phyloP scores from a whole-genome alignment of 2,329 filamentous ascomycete species.

The Penicillium sp. region DNA sequence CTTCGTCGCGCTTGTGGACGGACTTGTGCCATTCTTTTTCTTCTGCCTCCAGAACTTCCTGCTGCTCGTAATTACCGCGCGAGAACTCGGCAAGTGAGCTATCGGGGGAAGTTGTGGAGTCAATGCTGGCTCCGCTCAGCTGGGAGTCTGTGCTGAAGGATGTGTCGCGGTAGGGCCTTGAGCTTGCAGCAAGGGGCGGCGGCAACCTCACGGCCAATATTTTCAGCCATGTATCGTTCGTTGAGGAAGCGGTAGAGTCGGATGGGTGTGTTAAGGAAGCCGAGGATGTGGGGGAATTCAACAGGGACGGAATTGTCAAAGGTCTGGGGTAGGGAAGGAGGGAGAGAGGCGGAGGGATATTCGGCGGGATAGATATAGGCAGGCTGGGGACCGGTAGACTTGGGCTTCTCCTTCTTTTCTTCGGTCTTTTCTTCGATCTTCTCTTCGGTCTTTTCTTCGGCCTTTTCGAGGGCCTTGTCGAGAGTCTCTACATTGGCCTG shows the following conservation, averaged over 20 bases:
- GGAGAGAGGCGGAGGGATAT: conserved; percentile 63
- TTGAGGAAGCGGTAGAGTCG: conserved; percentile 85
- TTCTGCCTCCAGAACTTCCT: conserved; percentile 61
- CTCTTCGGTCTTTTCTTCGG: conserved; percentile 40
- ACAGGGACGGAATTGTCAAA: conserved; percentile 70
- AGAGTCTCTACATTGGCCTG: conserved; percentile 27
- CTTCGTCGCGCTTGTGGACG: conserved; percentile 54
- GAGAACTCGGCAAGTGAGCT: conserved; percentile 25
- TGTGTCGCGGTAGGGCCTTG: conserved; percentile 38
- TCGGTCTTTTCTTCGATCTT: conserved; percentile 47
- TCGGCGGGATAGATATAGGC: conserved; percentile 69
- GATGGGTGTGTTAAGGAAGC: conserved; percentile 83
- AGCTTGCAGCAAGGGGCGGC: conserved; percentile 58
- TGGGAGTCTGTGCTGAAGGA: conserved; percentile 22
- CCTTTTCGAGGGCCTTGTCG: conserved; percentile 31
- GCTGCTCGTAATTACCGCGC: conserved; percentile 54
- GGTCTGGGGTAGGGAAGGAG: conserved; percentile 60
- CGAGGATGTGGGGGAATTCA: conserved; percentile 81
- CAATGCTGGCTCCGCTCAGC: conserved; percentile 9
- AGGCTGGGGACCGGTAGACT: conserved; percentile 55
- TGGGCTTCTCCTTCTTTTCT: conserved; percentile 49
- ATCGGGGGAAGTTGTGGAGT: conserved; percentile 41
- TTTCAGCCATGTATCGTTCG: conserved; percentile 73
- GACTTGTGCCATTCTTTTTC: conserved; percentile 81
- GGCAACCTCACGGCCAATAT: conserved; percentile 80